phyloP scores from a whole-genome alignment of 225 moss, liverwort and hornwort species.

The Asterella californica region DNA sequence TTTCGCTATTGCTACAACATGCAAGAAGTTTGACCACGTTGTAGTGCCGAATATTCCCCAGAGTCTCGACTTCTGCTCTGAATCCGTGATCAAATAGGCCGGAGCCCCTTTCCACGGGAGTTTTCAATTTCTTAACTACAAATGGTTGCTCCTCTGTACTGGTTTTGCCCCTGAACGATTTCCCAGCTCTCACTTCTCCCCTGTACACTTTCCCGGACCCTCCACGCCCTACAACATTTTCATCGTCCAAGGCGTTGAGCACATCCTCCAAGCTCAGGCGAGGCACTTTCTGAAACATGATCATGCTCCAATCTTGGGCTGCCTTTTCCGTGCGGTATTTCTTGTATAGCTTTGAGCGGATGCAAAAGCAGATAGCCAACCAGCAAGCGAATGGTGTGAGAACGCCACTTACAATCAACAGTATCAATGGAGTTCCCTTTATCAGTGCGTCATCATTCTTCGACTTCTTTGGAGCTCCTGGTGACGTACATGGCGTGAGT shows the following conservation, averaged over 20 bases:
- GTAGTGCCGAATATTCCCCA: constrained; percentile 40
- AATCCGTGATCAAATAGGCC: constrained; percentile 36
- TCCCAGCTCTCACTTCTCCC: constrained; percentile 37
- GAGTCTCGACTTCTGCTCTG: constrained; percentile 37
- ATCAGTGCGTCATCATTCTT: not conserved
- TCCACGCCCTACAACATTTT: constrained; percentile 32
- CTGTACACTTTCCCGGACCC: constrained; percentile 37
- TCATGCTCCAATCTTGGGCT: constrained; percentile 35
- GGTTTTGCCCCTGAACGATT: constrained; percentile 25
- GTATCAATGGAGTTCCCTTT: not conserved
- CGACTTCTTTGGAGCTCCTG: not conserved
- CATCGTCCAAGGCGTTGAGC: constrained; percentile 34
- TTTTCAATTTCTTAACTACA: constrained; percentile 42
- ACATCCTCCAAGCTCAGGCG: constrained; percentile 37
- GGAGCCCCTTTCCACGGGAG: constrained; percentile 6
- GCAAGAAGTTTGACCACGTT: constrained; percentile 42
- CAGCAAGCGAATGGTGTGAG: constrained; percentile 25
- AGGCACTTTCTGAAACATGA: constrained; percentile 42
- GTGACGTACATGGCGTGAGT: constrained; percentile 24
- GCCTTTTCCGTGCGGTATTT: constrained; percentile 3
- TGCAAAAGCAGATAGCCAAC: constrained; percentile 16
- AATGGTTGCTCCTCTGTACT: constrained; percentile 29
- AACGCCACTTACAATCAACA: constrained; percentile 29
- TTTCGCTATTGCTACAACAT: constrained; percentile 31
- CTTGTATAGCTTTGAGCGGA: constrained; percentile 13